Evolutionary conservation across 345 rosid species (phyloP).

Genomic region (Acer negundo): DNA sequence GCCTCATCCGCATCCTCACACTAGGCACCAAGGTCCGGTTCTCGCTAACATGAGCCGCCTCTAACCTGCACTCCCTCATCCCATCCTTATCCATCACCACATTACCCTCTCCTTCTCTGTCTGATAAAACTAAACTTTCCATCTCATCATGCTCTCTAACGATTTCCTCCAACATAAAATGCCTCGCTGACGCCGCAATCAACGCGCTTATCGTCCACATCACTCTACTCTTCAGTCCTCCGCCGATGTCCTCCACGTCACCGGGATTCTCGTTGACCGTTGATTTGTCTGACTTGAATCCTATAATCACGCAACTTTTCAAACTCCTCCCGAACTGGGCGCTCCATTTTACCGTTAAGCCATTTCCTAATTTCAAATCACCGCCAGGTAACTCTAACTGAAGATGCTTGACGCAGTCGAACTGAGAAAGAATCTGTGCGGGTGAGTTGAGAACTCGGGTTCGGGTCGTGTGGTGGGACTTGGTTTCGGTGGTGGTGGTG

Average conservation of each 20-base stretch:
- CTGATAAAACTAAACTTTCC: constrained; percentile 34
- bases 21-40: constrained; percentile 39
- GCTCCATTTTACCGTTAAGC: constrained; percentile 38
- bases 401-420: constrained; percentile 40
- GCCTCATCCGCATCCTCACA: constrained; percentile 57
- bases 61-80: constrained; percentile 37
- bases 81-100: constrained; percentile 46
- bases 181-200: constrained; percentile 50
- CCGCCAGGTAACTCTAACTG: constrained; percentile 47
- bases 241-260: constrained; percentile 27
- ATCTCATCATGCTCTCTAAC: constrained; percentile 35
- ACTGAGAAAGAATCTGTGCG: constrained; percentile 36
- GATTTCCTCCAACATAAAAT: constrained; percentile 37
- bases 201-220: constrained; percentile 57
- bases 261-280: not conserved
- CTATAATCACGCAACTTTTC: constrained; percentile 46
- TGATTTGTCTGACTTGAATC: constrained; percentile 20
- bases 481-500: constrained; percentile 3
- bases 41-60: constrained; percentile 10
- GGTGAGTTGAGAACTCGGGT: constrained; percentile 28
- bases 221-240: constrained; percentile 47
- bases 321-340: constrained; percentile 44
- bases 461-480: not conserved
- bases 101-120: constrained; percentile 46
- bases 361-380: constrained; percentile 34